Conservation (phyloP, 345 rosid species). For the Cochlearia excelsa region DNA sequence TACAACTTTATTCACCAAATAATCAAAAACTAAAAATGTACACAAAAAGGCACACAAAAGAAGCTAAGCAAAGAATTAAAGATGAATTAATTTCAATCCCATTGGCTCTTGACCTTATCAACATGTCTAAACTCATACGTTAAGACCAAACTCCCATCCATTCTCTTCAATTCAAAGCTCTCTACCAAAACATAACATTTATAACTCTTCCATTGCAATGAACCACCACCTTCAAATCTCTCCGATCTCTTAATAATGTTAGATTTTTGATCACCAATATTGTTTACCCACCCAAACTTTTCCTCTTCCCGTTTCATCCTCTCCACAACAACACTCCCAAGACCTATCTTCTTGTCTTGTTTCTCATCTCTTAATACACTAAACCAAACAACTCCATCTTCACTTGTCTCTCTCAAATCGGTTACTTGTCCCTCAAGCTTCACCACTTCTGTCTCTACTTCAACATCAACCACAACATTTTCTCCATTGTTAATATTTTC, state of each 20-base stretch:
- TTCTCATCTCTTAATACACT: slow-evolving; percentile 14
- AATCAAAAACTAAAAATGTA: too few relatives aligned
- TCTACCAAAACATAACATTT: slow-evolving; percentile 59
- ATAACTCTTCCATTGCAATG: slow-evolving; percentile 44
- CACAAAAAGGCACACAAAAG: too few relatives aligned
- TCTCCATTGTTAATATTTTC: slow-evolving; percentile 28
- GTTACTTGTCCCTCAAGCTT: slow-evolving; percentile 37
- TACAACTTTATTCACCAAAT: too few relatives aligned
- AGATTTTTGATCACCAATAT: slow-evolving; percentile 7
- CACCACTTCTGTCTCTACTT: slow-evolving; percentile 42
- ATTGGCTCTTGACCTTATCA: slow-evolving; percentile 41
- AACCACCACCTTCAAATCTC: slow-evolving; percentile 28
- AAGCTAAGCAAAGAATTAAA: too few relatives aligned
- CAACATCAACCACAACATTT: slow-evolving; percentile 38
- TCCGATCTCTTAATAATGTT: slow-evolving; percentile 37
- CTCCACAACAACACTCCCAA: slow-evolving; percentile 47
- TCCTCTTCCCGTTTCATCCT: slow-evolving; percentile 65
- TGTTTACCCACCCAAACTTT: slow-evolving; percentile 49
- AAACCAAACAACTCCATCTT: slow-evolving; percentile 49
- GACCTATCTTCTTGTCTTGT: slow-evolving; percentile 35
- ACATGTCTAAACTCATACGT: slow-evolving; percentile 52
- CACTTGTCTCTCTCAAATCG: slow-evolving; percentile 7
- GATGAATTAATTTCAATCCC: slow-evolving; percentile 32
- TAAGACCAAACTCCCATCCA: slow-evolving; percentile 49
- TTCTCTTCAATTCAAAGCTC: slow-evolving; percentile 57